These are phyloP conservation scores for Ziziphus jujuba DNA, from an alignment of 306 rosid genomes.

Conservation along the genomic window DNA sequence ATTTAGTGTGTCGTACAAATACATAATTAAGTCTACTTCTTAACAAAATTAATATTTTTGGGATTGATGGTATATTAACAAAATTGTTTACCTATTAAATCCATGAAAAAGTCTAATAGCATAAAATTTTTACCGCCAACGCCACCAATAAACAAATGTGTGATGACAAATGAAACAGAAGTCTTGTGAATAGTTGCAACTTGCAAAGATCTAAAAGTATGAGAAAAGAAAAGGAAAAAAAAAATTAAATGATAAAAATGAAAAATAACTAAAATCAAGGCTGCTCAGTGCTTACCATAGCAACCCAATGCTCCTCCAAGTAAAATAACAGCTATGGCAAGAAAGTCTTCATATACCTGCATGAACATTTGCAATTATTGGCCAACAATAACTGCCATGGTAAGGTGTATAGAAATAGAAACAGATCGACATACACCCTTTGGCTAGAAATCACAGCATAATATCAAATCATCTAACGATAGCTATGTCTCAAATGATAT, in stretches of 20 bases:
- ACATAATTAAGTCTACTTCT: too few relatives aligned
- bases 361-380: conserved; percentile 19
- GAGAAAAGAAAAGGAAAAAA: not conserved
- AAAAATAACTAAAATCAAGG: not conserved
- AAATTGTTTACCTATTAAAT: too few relatives aligned
- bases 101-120: too few relatives aligned
- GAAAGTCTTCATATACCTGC: conserved; percentile 63
- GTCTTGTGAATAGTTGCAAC: too few relatives aligned
- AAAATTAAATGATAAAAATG: not conserved
- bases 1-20: too few relatives aligned
- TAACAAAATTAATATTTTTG: too few relatives aligned
- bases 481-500: not conserved
- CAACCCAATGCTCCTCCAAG: conserved; percentile 62
- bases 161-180: too few relatives aligned
- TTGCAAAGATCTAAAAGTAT: not conserved
- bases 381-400: conserved; percentile 7
- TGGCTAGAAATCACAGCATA: not conserved
- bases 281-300: conserved; percentile 46
- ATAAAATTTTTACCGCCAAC: too few relatives aligned
- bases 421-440: too few relatives aligned
- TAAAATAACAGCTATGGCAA: conserved; percentile 39
- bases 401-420: not conserved
- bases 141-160: too few relatives aligned
- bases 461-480: not conserved
- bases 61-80: too few relatives aligned